Evolutionary conservation across 1,284 basidiomycete species (phyloP).

Genomic region (Golubevia sp.): DNA sequence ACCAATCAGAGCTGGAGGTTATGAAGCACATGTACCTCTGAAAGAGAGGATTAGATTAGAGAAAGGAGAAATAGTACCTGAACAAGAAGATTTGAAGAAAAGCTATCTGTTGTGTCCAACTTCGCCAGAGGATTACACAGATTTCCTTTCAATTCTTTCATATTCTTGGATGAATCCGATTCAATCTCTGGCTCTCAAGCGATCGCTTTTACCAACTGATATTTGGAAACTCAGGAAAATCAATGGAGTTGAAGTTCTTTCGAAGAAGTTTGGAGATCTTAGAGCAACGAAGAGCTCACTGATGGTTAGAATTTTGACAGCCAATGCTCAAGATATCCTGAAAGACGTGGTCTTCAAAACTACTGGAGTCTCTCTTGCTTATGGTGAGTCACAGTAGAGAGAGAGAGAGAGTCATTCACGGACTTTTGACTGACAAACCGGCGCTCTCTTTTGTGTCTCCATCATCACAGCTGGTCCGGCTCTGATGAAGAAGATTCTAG

Average conservation of each 20-base stretch:
- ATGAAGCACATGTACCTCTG: constrained; percentile 22
- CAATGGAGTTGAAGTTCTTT: constrained; percentile 36
- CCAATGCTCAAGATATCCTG: constrained; percentile 38
- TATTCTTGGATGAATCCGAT: constrained; percentile 46
- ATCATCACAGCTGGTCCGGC: constrained; percentile 15
- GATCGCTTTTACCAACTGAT: constrained; percentile 31
- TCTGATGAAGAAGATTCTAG: constrained; percentile 35
- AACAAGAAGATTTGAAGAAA: constrained; percentile 12
- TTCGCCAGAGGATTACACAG: constrained; percentile 40
- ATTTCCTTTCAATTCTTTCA: constrained; percentile 25
- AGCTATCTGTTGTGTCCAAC: constrained; percentile 35
- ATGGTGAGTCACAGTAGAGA: constrained; percentile 6
- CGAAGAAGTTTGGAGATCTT: constrained; percentile 16
- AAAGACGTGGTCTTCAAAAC: constrained; percentile 39
- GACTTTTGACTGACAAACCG: no score
- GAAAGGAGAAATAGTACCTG: constrained; percentile 8
- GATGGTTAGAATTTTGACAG: constrained; percentile 18
- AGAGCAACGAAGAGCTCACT: constrained; percentile 11
- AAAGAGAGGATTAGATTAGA: constrained; percentile 19
- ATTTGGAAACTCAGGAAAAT: constrained; percentile 36
- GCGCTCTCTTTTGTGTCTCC: no score
- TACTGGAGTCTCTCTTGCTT: constrained; percentile 34
- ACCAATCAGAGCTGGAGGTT: constrained; percentile 34
- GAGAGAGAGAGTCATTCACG: no score
- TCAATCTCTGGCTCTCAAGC: constrained; percentile 23